Conservation (phyloP, 768 basidiomycete genomes). For the Xerocomus spinulosus region DNA sequence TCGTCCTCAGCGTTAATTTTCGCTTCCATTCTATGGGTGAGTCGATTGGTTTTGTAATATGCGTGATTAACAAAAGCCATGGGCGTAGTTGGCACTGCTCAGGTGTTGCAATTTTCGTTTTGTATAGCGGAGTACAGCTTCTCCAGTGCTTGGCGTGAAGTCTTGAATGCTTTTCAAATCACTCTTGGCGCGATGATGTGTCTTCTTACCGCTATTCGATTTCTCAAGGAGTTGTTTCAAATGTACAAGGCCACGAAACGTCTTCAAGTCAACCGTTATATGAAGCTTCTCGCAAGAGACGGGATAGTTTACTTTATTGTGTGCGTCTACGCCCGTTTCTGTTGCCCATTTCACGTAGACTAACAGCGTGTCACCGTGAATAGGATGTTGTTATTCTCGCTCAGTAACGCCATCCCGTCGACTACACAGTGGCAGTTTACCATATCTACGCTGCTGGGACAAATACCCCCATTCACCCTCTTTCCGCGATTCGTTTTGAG, state of each 20-base stretch:
- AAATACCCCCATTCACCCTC: too few relatives aligned
- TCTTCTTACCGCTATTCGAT: neutral
- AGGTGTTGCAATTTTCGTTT: neutral
- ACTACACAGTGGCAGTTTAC: too few relatives aligned
- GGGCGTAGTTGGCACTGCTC: neutral
- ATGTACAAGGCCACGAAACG: neutral
- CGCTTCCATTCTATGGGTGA: neutral
- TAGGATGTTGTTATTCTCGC: too few relatives aligned
- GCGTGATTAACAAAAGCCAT: neutral
- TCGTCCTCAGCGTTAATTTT: neutral
- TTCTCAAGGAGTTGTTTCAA: neutral
- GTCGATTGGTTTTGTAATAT: neutral
- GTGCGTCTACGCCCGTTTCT: too few relatives aligned
- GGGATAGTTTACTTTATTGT: too few relatives aligned
- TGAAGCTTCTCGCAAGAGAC: neutral
- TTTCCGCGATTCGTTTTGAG: too few relatives aligned
- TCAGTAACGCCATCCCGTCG: too few relatives aligned
- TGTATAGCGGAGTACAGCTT: neutral
- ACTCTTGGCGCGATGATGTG: neutral
- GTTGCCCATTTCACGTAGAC: too few relatives aligned
- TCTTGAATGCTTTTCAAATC: neutral
- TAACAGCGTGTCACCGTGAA: too few relatives aligned
- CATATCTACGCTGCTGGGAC: too few relatives aligned
- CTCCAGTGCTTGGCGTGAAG: neutral
- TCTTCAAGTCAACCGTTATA: neutral